Evolutionary conservation across 202 grass and related monocot species (phyloP), one percentile per base, ranked within the genome.

Genomic region (Tripidium arundinaceum): DNA sequence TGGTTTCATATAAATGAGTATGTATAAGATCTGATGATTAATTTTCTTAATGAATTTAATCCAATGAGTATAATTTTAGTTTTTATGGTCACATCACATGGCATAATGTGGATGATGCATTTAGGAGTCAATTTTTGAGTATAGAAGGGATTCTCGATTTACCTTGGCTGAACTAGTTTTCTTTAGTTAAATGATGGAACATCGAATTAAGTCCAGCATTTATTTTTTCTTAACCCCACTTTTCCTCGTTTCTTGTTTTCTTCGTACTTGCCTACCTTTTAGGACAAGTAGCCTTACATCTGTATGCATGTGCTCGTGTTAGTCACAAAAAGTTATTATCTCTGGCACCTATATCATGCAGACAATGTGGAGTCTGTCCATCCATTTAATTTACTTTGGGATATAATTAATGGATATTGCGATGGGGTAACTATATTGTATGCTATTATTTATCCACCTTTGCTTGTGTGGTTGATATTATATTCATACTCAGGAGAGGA

Each of bases 381-480:
- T n/a, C n/a, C n/a, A n/a, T n/a, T n/a, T n/a, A n/a, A n/a, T n/a
- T n/a, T n/a, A n/a, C n/a, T n/a, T n/a, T n/a, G n/a, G n/a, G n/a
- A 54, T 67, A 79, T 79, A 58, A 42, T 58, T 4, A 27, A 41
- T 60, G 4, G 8, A 29, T 29, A n/a, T 60, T 37, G 15, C 13
- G 42, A 43, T 22, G 47, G 24, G 34, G 15, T 28, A 1, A 40
- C 31, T 21, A 16, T 60, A 62, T 21, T 66, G 68, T 64, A 8
- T 24, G 34, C 55, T 79, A 41, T 79, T 15, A 1, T 72, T 34
- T 77, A 62, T 21, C 25, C 24, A 36, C 42, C 12, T 78, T 45
- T 52, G 22, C 57, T 71, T 78, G 41, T 14, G 68, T 45, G 54
- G 31, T 49, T 62, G 39, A 69, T 84, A 58, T 60, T 24, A 27